These are phyloP conservation scores for Globisporangium solare DNA, from an alignment of 352 stramenopile species.

Conservation along the genomic window DNA sequence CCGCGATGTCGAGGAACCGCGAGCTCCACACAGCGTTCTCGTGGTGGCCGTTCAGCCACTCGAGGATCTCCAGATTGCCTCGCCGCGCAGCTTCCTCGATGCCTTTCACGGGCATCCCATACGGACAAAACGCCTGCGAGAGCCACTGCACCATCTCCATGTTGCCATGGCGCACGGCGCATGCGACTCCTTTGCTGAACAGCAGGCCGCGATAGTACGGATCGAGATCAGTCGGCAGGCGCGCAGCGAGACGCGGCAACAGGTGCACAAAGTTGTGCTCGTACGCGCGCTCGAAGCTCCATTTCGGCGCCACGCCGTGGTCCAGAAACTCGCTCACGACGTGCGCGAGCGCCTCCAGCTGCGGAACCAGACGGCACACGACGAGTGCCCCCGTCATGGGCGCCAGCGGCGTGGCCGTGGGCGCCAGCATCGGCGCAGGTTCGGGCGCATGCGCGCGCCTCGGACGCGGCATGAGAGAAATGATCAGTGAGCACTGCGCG, in stretches of 20 bases:
- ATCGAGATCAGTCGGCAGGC: neutral
- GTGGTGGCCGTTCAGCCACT: slow-evolving; percentile 9
- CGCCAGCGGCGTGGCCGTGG: neutral
- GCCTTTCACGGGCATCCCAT: slow-evolving; percentile 3
- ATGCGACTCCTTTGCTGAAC: slow-evolving; percentile 4
- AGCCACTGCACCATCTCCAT: slow-evolving; percentile 11
- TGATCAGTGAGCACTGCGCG: no score
- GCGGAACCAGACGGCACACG: slow-evolving; percentile 9
- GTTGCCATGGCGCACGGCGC: slow-evolving; percentile 6
- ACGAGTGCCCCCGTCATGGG: slow-evolving; percentile 10
- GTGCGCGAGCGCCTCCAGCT: slow-evolving; percentile 12
- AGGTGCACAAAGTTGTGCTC: slow-evolving; percentile 7
- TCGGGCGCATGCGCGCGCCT: no score
- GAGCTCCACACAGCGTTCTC: slow-evolving; percentile 12
- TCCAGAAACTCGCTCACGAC: slow-evolving; percentile 13
- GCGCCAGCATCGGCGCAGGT: no score
- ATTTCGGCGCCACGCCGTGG: slow-evolving; percentile 1
- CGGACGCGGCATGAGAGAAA: no score
- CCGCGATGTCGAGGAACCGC: neutral
- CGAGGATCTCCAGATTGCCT: slow-evolving; percentile 4
- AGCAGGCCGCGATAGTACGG: slow-evolving; percentile 1
- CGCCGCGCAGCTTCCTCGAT: slow-evolving; percentile 7
- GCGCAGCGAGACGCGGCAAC: slow-evolving; percentile 4
- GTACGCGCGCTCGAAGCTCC: slow-evolving; percentile 10
- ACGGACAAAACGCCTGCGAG: slow-evolving; percentile 2